These are phyloP conservation scores for Pseudogymnoascus sp. DNA, from an alignment of 2,329 filamentous ascomycete genomes.

Conservation along the genomic window DNA sequence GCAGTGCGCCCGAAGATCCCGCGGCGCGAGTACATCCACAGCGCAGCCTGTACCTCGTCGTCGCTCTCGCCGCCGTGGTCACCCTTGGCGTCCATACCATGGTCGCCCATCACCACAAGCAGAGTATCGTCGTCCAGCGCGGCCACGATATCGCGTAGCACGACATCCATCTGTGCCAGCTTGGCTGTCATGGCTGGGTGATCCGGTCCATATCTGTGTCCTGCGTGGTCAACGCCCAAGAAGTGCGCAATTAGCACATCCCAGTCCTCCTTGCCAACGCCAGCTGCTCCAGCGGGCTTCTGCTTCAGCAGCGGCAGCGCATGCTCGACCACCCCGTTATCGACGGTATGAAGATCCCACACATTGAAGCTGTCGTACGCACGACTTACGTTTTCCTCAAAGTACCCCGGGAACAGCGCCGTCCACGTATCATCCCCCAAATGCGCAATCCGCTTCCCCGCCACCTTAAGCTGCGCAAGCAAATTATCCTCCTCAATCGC, in stretches of 20 bases:
- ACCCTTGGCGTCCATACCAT: constrained; percentile 95
- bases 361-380: constrained; percentile 98
- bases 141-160: constrained; percentile 64
- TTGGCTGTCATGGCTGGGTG: constrained; percentile 89
- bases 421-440: constrained; percentile 98
- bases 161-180: constrained; percentile 79
- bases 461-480: constrained; percentile 53
- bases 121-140: constrained; percentile 77
- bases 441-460: constrained; percentile 75
- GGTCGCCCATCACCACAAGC: constrained; percentile 95
- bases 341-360: constrained; percentile 93
- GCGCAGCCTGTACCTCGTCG: constrained; percentile 84
- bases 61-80: constrained; percentile 98
- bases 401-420: constrained; percentile 85
- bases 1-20: constrained; percentile 73
- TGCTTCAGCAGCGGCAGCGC: constrained; percentile 71
- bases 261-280: constrained; percentile 54
- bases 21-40: constrained; percentile 98
- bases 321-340: constrained; percentile 88
- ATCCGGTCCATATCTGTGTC: constrained; percentile 89
- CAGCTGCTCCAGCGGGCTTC: constrained; percentile 30
- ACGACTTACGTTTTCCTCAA: constrained; percentile 74
- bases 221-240: constrained; percentile 92
- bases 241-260: constrained; percentile 94
- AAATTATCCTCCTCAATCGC: constrained; percentile 90